Conservation (phyloP, 2,329 filamentous ascomycete species). For the Alternaria solani region DNA sequence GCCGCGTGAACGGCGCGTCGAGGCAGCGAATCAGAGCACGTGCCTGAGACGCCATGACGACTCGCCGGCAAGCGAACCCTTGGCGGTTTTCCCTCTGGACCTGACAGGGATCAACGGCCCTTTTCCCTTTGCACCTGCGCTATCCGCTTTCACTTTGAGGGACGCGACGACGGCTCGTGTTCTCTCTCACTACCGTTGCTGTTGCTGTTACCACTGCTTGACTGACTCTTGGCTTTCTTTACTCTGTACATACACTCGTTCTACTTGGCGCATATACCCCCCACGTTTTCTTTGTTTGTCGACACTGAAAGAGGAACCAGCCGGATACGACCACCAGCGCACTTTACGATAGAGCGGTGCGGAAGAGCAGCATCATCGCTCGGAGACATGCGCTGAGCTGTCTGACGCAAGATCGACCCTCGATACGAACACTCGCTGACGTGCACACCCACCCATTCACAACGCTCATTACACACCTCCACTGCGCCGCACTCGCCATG, state of each 20-base stretch:
- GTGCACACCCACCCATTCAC: neutral
- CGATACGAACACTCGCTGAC: neutral
- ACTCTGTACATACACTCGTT: neutral
- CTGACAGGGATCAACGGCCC: conserved; percentile 8
- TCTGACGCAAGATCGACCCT: neutral
- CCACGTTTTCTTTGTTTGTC: neutral
- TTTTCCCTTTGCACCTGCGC: neutral
- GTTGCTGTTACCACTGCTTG: neutral
- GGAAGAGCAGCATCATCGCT: neutral
- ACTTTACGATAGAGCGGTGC: neutral
- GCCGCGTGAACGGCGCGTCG: conserved; percentile 14
- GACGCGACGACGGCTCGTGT: neutral
- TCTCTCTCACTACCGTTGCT: neutral
- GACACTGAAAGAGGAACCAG: neutral
- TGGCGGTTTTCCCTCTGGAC: neutral
- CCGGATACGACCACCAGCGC: neutral
- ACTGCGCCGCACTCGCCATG: conserved; percentile 30
- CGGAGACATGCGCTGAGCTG: conserved; percentile 3
- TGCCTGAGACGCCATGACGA: neutral
- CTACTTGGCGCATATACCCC: neutral
- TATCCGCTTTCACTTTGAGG: neutral
- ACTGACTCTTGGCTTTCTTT: neutral
- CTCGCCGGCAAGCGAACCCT: neutral
- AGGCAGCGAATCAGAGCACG: conserved; percentile 15
- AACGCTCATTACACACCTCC: neutral